Evolutionary conservation across 768 basidiomycete genomes (phyloP).

Genomic region (Psilocybe tampanensis): DNA sequence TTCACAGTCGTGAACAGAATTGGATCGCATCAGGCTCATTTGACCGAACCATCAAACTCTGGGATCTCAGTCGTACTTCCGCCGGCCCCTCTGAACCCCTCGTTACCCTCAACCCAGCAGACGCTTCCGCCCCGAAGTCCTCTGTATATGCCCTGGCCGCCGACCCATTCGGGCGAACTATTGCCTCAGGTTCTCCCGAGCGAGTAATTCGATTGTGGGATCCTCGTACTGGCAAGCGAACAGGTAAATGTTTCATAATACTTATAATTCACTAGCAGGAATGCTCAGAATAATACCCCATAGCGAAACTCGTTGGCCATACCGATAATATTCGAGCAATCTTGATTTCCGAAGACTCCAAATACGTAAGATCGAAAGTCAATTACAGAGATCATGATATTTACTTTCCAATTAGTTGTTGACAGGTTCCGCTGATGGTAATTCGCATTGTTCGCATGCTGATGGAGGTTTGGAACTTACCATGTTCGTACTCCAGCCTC

Average conservation of each 20-base stretch:
- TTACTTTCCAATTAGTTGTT: conserved; percentile 53
- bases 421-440: conserved; percentile 81
- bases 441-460: conserved; percentile 1
- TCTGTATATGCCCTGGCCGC: conserved; percentile 80
- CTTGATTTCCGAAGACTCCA: conserved; percentile 85
- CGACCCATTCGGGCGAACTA: conserved; percentile 76
- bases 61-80: conserved; percentile 72
- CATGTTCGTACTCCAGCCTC: conserved; percentile 48
- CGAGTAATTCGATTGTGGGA: conserved; percentile 93
- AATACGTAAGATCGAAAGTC: conserved; percentile 64
- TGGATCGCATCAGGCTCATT: conserved; percentile 96
- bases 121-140: conserved; percentile 64
- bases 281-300: not conserved
- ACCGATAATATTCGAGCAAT: conserved; percentile 96
- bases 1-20: conserved; percentile 68
- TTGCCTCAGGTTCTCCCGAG: conserved; percentile 92
- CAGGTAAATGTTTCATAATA: conserved; percentile 29
- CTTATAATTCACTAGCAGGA: not conserved
- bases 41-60: conserved; percentile 91
- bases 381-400: conserved; percentile 1
- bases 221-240: conserved; percentile 80
- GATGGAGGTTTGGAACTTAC: conserved; percentile 5
- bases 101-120: conserved; percentile 67
- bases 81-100: conserved; percentile 45
- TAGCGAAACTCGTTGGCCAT: conserved; percentile 89